phyloP scores from a whole-genome alignment of 73 alveolate genomes.

The Blepharisma stoltei region DNA sequence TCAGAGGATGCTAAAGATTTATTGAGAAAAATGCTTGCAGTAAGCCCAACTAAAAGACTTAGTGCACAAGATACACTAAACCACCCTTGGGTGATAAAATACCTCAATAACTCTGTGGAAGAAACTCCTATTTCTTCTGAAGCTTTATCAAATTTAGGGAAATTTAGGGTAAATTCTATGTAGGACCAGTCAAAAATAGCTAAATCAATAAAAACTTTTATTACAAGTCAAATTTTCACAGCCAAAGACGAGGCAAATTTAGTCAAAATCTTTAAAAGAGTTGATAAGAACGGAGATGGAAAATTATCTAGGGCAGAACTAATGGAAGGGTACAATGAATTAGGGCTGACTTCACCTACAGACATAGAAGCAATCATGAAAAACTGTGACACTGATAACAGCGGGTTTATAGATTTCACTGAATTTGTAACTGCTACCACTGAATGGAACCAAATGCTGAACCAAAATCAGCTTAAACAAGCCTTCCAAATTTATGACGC shows the following conservation, averaged over 20 bases:
- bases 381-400: background rate
- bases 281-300: conserved; percentile 81
- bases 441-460: background rate
- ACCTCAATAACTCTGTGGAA: background rate
- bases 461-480: background rate
- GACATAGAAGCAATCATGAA: background rate
- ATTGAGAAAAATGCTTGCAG: conserved; percentile 54
- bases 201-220: conserved; percentile 45
- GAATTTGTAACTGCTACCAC: conserved; percentile 5
- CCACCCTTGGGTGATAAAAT: conserved; percentile 56
- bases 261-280: conserved; percentile 48
- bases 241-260: conserved; percentile 52
- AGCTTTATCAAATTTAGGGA: conserved; percentile 37
- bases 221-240: conserved; percentile 39
- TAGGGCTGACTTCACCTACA: conserved; percentile 4
- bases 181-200: conserved; percentile 42
- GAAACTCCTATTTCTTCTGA: conserved; percentile 10
- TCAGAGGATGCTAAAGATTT: conserved; percentile 63
- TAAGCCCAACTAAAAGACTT: conserved; percentile 42
- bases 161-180: conserved; percentile 18
- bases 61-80: conserved; percentile 62
- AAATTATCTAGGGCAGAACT: conserved; percentile 66
- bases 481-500: background rate
- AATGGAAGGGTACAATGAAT: conserved; percentile 62
- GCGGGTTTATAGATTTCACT: background rate